Conservation (phyloP, 768 basidiomycete species). For the Boletus coccyginus region DNA sequence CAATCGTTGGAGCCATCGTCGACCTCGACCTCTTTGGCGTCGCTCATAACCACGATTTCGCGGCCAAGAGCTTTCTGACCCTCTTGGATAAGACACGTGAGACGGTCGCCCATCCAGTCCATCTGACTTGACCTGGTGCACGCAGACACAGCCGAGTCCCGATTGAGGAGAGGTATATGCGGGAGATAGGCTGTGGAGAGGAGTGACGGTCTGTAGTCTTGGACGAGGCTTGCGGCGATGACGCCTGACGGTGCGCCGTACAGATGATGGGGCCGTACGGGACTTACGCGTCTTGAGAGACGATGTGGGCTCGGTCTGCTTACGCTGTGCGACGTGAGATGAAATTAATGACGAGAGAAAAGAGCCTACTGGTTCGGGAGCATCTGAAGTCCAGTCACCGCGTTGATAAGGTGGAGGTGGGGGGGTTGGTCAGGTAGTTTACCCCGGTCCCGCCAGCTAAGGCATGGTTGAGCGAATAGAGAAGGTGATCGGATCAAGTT, state of each 20-base stretch:
- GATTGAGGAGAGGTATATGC: slow-evolving; percentile 32
- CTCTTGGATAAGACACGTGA: too few relatives aligned
- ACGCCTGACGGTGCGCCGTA: slow-evolving; percentile 35
- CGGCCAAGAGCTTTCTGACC: too few relatives aligned
- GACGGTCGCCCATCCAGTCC: too few relatives aligned
- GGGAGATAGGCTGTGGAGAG: slow-evolving; percentile 29
- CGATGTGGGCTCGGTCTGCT: slow-evolving; percentile 34
- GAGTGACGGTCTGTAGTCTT: slow-evolving; percentile 20
- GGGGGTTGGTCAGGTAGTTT: slow-evolving; percentile 41
- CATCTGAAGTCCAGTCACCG: slow-evolving; percentile 56
- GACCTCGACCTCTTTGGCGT: too few relatives aligned
- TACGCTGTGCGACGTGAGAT: slow-evolving; percentile 20
- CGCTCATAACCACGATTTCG: too few relatives aligned
- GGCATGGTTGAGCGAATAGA: slow-evolving; percentile 1
- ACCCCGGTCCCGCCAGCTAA: too few relatives aligned
- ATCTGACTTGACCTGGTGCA: too few relatives aligned
- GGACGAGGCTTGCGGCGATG: slow-evolving; percentile 35
- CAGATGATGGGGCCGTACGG: slow-evolving; percentile 30
- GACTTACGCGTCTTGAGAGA: slow-evolving; percentile 40
- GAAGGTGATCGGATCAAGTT: background rate
- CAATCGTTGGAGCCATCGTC: too few relatives aligned
- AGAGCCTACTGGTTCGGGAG: slow-evolving; percentile 32
- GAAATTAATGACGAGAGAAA: background rate
- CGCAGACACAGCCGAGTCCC: slow-evolving; percentile 45
- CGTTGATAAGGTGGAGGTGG: slow-evolving; percentile 70